These are phyloP conservation scores for Aspergillus sp. DNA, from an alignment of 2,329 filamentous ascomycete species.

Conservation along the genomic window DNA sequence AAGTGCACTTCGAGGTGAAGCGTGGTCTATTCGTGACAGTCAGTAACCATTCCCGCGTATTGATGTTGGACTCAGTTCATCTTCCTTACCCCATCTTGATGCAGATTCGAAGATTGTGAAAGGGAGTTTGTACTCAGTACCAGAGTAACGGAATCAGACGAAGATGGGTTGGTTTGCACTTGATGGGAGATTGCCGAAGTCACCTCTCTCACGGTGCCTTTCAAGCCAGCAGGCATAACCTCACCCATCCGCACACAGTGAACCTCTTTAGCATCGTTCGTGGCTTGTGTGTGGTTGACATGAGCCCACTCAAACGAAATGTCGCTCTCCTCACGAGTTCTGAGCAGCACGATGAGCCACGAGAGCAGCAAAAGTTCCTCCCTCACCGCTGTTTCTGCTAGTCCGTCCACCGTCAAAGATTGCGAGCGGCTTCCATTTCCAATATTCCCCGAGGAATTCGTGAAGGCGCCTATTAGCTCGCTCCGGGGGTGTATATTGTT, in stretches of 20 bases:
- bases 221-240: constrained; percentile 19
- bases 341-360: constrained; percentile 47
- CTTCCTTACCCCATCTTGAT: constrained; percentile 23
- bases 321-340: constrained; percentile 41
- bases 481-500: too few species aligned
- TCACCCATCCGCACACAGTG: not conserved
- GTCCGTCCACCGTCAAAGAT: constrained; percentile 28
- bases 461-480: too few species aligned
- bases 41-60: not conserved
- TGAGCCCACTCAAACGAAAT: constrained; percentile 41
- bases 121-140: constrained; percentile 26
- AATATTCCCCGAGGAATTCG: too few species aligned
- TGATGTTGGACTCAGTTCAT: not conserved
- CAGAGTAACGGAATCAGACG: constrained; percentile 10
- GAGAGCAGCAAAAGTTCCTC: constrained; percentile 45
- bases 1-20: constrained; percentile 35
- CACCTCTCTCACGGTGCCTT: constrained; percentile 29
- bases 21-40: constrained; percentile 22
- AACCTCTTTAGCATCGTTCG: too few species aligned
- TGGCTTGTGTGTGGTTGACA: constrained; percentile 9
- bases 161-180: not conserved
- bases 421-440: constrained; percentile 8
- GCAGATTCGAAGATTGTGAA: constrained; percentile 14
- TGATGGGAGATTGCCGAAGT: constrained; percentile 24
- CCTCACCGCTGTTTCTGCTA: constrained; percentile 35